Conservation (phyloP, 179 eudicot species). For the Carnegiea gigantea region DNA sequence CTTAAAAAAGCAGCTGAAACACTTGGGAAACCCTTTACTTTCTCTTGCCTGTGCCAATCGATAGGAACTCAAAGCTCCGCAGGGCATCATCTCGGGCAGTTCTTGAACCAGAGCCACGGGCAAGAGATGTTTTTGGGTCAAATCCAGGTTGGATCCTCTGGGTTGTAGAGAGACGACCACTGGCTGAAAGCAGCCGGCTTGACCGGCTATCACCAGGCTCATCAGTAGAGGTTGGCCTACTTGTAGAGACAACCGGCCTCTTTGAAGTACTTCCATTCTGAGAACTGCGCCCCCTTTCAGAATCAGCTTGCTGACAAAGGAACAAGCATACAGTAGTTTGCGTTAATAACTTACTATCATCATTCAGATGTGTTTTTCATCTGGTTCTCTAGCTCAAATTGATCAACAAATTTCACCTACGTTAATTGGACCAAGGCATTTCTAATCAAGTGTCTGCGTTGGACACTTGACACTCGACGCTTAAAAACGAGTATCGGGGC, state of each 20-base stretch:
- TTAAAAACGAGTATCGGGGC: too few species aligned
- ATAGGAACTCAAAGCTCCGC: conserved; percentile 56
- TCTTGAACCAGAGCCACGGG: conserved; percentile 43
- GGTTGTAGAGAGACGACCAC: conserved; percentile 54
- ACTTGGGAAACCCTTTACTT: conserved; percentile 26
- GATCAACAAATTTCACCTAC: background rate
- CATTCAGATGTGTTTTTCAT: background rate
- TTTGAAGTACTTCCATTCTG: conserved; percentile 56
- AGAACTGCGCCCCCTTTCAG: conserved; percentile 51
- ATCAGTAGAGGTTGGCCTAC: conserved; percentile 65
- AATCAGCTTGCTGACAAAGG: conserved; percentile 46
- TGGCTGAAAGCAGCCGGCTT: conserved; percentile 44
- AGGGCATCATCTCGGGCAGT: conserved; percentile 47
- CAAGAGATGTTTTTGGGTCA: conserved; percentile 50
- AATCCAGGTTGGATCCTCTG: conserved; percentile 57
- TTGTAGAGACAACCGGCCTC: conserved; percentile 48
- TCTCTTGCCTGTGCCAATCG: conserved; percentile 44
- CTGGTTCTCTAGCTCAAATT: background rate
- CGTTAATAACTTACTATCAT: background rate
- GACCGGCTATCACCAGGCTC: conserved; percentile 53
- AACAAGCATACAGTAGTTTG: background rate
- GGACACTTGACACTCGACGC: background rate
- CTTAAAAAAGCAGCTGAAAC: conserved; percentile 2
- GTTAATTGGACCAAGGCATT: background rate
- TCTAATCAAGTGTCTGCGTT: background rate